These are phyloP conservation scores for Beauveria varroae DNA, from an alignment of 2,329 filamentous ascomycete genomes.

Conservation along the genomic window DNA sequence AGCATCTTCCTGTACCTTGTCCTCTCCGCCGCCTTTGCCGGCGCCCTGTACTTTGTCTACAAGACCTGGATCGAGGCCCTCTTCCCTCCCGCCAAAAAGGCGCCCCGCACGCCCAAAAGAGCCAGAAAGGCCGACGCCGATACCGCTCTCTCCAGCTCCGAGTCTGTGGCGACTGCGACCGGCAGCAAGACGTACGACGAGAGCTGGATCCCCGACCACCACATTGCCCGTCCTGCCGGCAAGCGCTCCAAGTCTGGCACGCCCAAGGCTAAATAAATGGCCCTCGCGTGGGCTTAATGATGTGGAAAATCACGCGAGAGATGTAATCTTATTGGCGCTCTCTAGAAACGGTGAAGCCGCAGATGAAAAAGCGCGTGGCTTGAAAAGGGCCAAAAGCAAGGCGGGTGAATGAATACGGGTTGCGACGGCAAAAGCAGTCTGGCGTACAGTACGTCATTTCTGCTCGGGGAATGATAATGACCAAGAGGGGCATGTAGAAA, in stretches of 20 bases:
- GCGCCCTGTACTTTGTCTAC: constrained; percentile 92
- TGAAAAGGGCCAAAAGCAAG: no score
- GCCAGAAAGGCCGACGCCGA: constrained; percentile 60
- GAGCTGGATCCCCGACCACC: constrained; percentile 86
- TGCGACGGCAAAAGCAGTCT: not conserved
- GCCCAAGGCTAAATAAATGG: constrained; percentile 25
- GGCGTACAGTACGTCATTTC: not conserved
- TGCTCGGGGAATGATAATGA: not conserved
- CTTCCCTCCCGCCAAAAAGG: constrained; percentile 81
- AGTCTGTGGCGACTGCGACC: constrained; percentile 61
- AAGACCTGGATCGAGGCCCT: constrained; percentile 95
- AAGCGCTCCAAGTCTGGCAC: constrained; percentile 56
- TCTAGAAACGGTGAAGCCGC: not conserved
- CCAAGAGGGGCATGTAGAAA: not conserved
- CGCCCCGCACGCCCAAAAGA: constrained; percentile 51
- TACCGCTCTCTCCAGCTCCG: constrained; percentile 58
- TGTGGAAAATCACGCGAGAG: not conserved
- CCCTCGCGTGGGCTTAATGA: not conserved
- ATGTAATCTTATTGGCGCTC: not conserved
- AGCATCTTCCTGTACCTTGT: constrained; percentile 98
- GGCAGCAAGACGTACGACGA: constrained; percentile 73
- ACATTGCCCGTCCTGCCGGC: constrained; percentile 73
- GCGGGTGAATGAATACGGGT: not conserved
- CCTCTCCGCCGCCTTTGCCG: constrained; percentile 69
- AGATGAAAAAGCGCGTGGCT: not conserved